A percentile compares a stretch with the other conserved stretches of the same genome.
phyloP scores from a whole-genome alignment of 768 basidiomycete species.

The Amanita rubescens region DNA sequence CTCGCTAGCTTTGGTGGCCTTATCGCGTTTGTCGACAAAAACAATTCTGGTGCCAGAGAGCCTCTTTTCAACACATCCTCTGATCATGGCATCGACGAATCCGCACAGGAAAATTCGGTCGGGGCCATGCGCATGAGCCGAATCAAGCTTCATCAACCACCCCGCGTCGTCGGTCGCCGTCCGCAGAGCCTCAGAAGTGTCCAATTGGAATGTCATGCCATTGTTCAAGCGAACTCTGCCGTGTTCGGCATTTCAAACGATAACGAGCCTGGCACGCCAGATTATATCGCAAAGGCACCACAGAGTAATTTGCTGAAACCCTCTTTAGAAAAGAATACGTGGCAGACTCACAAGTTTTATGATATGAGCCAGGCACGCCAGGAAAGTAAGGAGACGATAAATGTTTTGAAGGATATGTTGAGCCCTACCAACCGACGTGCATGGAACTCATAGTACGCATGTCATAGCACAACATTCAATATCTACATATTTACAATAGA shows the following conservation, averaged over 20 bases:
- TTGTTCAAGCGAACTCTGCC: constrained; percentile 15
- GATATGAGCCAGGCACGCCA: not conserved
- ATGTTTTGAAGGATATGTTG: no score
- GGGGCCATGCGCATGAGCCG: constrained; percentile 24
- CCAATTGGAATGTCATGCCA: constrained; percentile 23
- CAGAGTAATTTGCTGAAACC: not conserved
- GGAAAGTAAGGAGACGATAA: not conserved
- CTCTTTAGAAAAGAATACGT: no score
- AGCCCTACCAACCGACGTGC: no score
- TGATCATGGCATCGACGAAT: constrained; percentile 22
- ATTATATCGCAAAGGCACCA: constrained; percentile 30
- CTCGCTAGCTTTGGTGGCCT: constrained; percentile 42
- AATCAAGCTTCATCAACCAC: constrained; percentile 27
- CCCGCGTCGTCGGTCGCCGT: constrained; percentile 35
- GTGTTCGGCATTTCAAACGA: constrained; percentile 22
- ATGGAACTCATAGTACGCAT: not conserved
- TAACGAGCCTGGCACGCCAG: constrained; percentile 39
- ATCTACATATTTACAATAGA: no score
- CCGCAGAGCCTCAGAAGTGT: constrained; percentile 33
- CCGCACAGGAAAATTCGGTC: constrained; percentile 13
- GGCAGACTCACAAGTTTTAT: not conserved
- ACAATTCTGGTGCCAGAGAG: constrained; percentile 8
- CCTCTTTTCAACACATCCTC: constrained; percentile 22
- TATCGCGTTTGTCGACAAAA: constrained; percentile 18
- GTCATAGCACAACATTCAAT: no score